Evolutionary conservation across 805 yeast genomes (phyloP), one percentile per base, ranked within the genome.

Genomic region (Pichia kluyveri): DNA sequence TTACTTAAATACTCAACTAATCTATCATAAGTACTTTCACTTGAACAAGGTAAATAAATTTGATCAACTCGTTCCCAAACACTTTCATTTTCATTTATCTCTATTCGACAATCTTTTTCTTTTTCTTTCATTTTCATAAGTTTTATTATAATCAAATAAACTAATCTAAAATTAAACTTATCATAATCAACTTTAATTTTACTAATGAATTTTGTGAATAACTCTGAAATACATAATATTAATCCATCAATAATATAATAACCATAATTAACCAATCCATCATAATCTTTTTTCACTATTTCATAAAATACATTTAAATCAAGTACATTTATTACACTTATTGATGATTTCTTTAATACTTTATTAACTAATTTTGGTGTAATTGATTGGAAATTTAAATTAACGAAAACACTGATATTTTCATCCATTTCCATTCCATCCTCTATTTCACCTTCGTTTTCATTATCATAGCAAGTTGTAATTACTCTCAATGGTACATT

Each of bases 181-280:
- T 42, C 42, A 41, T 54, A 48, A 9, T 49, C 49, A 15, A 44
- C 42, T 32, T 28, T 39, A 11, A 42, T 26, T 5, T 36, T 30
- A 8, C 31, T 28, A 4, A 61, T 42, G 15, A 58, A 45, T 3
- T 49, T 40, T 0, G 64, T 60, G 44, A 56, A 62, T 5, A 52
- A 36, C 17, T 59, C 43, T 6, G 62, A 56, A 2, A 62, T 5
- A 6, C 42, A 44, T 34, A 58, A 56, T 39, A 60, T 38, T n/a
- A 60, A 44, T 11, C 67, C 67, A 49, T 58, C 50, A 18, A 61
- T 36, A 3, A 60, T 48, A n/a, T 59, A 41, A 7, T 36, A 18
- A 2, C 42, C 38, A 15, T 27, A 28, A 19, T 17, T 12, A 1
- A 32, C 28, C 15, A 34, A 10, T 0, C 15, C 31, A 12, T 32